Evolutionary conservation across 345 rosid species (phyloP).

Genomic region (Psidium friedrichsthalianum): DNA sequence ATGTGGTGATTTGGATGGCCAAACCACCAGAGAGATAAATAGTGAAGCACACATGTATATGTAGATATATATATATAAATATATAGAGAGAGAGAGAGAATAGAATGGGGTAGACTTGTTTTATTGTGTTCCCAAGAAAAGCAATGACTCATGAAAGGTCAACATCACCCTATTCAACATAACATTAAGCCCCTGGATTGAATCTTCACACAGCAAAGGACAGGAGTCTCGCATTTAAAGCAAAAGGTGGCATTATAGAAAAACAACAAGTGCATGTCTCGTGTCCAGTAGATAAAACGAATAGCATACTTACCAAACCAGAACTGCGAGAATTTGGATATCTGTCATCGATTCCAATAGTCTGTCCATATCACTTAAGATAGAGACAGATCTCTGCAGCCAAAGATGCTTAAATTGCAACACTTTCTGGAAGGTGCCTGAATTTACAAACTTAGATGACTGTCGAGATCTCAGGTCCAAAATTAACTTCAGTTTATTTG

Average conservation of each 20-base stretch:
- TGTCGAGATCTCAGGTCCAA: conserved; percentile 51
- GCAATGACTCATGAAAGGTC: not conserved
- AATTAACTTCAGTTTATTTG: conserved; percentile 35
- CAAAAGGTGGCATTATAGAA: not conserved
- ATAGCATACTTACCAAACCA: conserved; percentile 33
- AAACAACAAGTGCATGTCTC: not conserved
- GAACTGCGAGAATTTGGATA: conserved; percentile 28
- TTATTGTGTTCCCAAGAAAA: not conserved
- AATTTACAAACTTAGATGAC: too few relatives aligned
- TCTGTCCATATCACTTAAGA: conserved; percentile 23
- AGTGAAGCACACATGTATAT: not conserved
- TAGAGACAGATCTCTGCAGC: conserved; percentile 33
- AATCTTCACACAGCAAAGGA: not conserved
- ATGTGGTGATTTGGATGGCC: not conserved
- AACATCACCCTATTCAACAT: not conserved
- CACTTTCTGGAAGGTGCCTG: conserved; percentile 52
- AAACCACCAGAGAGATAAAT: not conserved
- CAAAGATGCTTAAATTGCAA: conserved; percentile 36
- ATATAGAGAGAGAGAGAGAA: not conserved
- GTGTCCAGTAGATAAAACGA: not conserved
- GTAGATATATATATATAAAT: not conserved
- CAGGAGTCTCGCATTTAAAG: not conserved
- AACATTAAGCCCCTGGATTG: not conserved
- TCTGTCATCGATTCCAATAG: conserved; percentile 24
- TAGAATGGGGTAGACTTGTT: not conserved